These are phyloP conservation scores for Didymella pinodella DNA, from an alignment of 2,329 filamentous ascomycete genomes.

Conservation along the genomic window DNA sequence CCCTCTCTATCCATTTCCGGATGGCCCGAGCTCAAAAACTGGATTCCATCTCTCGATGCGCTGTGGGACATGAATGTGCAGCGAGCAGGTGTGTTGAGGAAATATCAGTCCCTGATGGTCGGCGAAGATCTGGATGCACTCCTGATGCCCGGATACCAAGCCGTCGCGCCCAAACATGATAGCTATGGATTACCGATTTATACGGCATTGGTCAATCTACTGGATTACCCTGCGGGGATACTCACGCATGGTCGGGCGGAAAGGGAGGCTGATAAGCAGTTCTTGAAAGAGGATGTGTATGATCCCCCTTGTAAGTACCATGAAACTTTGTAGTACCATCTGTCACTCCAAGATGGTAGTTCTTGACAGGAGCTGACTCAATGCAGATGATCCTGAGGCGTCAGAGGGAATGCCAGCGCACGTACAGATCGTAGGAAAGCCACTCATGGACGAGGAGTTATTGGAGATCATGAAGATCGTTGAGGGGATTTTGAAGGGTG, in stretches of 20 bases:
- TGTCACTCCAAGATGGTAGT: too few relatives aligned
- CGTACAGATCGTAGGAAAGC: conserved; percentile 57
- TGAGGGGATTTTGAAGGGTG: conserved; percentile 32
- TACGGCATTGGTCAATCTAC: conserved; percentile 60
- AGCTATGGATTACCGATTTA: conserved; percentile 57
- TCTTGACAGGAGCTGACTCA: too few relatives aligned
- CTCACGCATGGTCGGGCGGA: conserved; percentile 57
- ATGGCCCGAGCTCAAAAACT: conserved; percentile 45
- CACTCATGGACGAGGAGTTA: conserved; percentile 59
- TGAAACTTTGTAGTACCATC: too few relatives aligned
- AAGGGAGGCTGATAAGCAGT: conserved; percentile 51
- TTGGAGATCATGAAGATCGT: conserved; percentile 48
- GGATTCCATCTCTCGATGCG: conserved; percentile 49
- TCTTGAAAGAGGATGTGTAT: conserved; percentile 41
- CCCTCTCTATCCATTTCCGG: conserved; percentile 49
- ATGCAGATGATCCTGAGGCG: conserved; percentile 52
- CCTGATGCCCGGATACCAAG: conserved; percentile 59
- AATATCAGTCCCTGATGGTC: conserved; percentile 55
- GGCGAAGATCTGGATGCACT: conserved; percentile 58
- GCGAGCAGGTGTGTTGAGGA: conserved; percentile 44
- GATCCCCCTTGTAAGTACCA: conserved; percentile 48
- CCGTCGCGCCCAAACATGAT: conserved; percentile 62
- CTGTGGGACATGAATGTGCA: conserved; percentile 55
- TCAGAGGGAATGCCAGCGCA: conserved; percentile 57
- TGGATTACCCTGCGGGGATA: conserved; percentile 63